These are phyloP conservation scores for Tolypocladium pustulatum DNA, from an alignment of 2,329 filamentous ascomycete species.

Conservation along the genomic window DNA sequence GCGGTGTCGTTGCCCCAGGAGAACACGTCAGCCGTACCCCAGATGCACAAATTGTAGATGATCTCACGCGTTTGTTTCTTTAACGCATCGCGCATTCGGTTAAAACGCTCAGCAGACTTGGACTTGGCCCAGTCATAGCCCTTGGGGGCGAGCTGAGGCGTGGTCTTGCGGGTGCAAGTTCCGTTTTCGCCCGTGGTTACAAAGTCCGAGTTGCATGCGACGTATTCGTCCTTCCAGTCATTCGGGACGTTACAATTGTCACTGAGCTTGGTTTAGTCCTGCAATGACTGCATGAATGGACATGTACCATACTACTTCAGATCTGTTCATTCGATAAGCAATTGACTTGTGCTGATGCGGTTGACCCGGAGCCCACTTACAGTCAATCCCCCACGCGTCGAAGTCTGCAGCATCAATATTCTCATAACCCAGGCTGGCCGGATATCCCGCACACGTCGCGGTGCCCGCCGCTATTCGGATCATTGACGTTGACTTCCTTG, in stretches of 20 bases:
- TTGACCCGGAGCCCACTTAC: slow-evolving; percentile 14
- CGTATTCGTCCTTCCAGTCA: slow-evolving; percentile 24
- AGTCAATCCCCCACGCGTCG: slow-evolving; percentile 48
- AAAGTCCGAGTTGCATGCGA: slow-evolving; percentile 13
- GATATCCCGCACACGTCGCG: slow-evolving; percentile 11
- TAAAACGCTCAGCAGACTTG: slow-evolving; percentile 29
- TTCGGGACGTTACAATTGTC: slow-evolving; percentile 40
- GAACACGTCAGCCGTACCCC: slow-evolving; percentile 39
- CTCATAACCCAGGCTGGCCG: slow-evolving; percentile 46
- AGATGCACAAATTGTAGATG: slow-evolving; percentile 41
- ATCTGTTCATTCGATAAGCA: slow-evolving; percentile 2
- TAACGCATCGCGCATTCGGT: slow-evolving; percentile 41
- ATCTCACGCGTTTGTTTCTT: slow-evolving; percentile 32
- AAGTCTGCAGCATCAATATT: slow-evolving; percentile 46
- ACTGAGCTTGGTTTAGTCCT: neutral
- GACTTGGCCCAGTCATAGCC: slow-evolving; percentile 15
- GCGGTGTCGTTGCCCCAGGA: slow-evolving; percentile 38
- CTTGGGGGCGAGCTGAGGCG: slow-evolving; percentile 5
- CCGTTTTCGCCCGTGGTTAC: slow-evolving; percentile 3
- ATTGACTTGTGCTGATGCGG: no score
- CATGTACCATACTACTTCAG: slow-evolving; percentile 7
- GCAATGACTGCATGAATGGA: neutral
- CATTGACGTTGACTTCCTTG: no score
- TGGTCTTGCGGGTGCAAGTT: slow-evolving; percentile 3
- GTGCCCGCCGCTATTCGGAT: slow-evolving; percentile 7